Evolutionary conservation across 2,329 filamentous ascomycete genomes (phyloP).

Genomic region (Cytospora piceicola): DNA sequence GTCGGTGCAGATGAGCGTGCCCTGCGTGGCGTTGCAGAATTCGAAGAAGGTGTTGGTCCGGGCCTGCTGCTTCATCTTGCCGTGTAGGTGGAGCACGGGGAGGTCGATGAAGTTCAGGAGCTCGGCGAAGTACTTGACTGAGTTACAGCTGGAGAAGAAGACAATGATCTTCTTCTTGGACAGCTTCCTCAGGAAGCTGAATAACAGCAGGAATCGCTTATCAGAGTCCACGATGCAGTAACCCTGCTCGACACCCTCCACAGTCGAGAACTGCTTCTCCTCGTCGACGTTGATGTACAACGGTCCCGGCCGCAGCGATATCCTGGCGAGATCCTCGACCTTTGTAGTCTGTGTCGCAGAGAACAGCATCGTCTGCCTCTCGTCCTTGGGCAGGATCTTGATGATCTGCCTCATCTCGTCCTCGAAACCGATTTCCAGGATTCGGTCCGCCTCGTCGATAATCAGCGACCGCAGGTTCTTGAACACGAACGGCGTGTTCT

Average conservation of each 20-base stretch:
- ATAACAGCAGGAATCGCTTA: conserved; percentile 90
- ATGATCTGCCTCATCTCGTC: conserved; percentile 98
- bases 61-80: conserved; percentile 98
- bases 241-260: conserved; percentile 91
- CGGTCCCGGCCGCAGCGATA: conserved; percentile 87
- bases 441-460: conserved; percentile 96
- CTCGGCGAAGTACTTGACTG: conserved; percentile 94
- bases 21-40: conserved; percentile 76
- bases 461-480: conserved; percentile 92
- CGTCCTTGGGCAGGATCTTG: conserved; percentile 85
- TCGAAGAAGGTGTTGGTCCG: conserved; percentile 99
- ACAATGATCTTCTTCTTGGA: conserved; percentile 97
- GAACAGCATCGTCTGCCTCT: conserved; percentile 96
- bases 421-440: conserved; percentile 96
- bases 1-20: conserved; percentile 93
- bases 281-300: conserved; percentile 98
- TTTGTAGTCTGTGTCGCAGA: conserved; percentile 98
- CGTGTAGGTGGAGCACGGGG: conserved; percentile 82
- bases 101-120: conserved; percentile 97
- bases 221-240: conserved; percentile 94
- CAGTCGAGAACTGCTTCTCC: conserved; percentile 85
- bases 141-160: conserved; percentile 91
- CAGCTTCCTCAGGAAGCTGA: conserved; percentile 91
- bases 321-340: conserved; percentile 93
- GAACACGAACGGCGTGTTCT: conserved; percentile 89